A percentile compares a stretch with the other conserved stretches of the same genome.
These are phyloP conservation scores for Amylostereum chailletii DNA, from an alignment of 1,284 basidiomycete genomes.

Conservation along the genomic window DNA sequence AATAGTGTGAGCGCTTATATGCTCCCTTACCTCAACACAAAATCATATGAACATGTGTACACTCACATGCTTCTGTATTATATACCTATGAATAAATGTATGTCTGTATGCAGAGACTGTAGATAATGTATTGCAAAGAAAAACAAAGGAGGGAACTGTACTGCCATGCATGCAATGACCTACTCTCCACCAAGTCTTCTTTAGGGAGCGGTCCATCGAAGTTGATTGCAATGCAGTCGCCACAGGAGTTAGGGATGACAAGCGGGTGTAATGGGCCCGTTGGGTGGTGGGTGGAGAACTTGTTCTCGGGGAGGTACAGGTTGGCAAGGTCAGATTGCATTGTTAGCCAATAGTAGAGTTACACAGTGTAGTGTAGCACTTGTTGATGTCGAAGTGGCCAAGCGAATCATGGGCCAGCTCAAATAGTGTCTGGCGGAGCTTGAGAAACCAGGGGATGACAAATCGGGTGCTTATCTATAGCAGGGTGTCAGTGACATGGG, in stretches of 20 bases:
- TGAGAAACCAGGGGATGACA: slow-evolving; percentile 19
- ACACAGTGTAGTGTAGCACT: neutral
- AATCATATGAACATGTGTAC: too few relatives aligned
- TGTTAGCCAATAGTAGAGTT: neutral
- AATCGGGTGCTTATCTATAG: slow-evolving; percentile 21
- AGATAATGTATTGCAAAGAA: too few relatives aligned
- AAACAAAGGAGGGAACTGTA: too few relatives aligned
- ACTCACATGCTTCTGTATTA: too few relatives aligned
- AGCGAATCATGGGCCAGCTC: slow-evolving; percentile 21
- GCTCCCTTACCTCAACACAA: too few relatives aligned
- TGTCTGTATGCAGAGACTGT: too few relatives aligned
- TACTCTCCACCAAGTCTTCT: slow-evolving; percentile 10
- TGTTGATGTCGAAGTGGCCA: slow-evolving; percentile 10
- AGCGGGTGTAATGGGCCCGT: slow-evolving; percentile 17
- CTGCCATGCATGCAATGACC: too few relatives aligned
- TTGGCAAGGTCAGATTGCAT: neutral
- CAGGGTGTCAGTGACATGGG: slow-evolving; percentile 13
- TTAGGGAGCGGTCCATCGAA: slow-evolving; percentile 33
- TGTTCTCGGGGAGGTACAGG: slow-evolving; percentile 11
- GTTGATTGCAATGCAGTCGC: slow-evolving; percentile 28
- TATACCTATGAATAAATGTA: too few relatives aligned
- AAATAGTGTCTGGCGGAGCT: slow-evolving; percentile 16
- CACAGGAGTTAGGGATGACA: slow-evolving; percentile 15
- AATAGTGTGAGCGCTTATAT: too few relatives aligned
- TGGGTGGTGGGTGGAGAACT: slow-evolving; percentile 9